Evolutionary conservation across 164 flowering plant genomes (phyloP), one percentile per base, ranked within the genome.

Genomic region (Piper longum): DNA sequence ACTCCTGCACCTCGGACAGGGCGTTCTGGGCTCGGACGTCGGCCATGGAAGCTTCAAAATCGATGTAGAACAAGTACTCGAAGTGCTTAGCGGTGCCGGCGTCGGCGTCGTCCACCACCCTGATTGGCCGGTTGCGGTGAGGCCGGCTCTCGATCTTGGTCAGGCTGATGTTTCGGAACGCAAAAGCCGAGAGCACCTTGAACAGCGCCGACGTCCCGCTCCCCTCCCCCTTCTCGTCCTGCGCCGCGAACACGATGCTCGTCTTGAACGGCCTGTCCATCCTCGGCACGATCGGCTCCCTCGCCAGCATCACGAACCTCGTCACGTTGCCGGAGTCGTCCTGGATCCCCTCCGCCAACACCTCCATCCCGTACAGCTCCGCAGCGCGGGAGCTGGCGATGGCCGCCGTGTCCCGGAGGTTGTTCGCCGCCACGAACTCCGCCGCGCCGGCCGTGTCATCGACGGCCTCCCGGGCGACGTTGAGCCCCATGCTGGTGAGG

Each of bases 1-100:
- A 66, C 45, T 85, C 96, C 83, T 85, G 91, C 56, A 89, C 73
- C 72, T 87, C 91, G 11, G 78, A 79, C n/a, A 89, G 69, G 54
- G 96, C 93, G 64, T 78, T 57, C 56, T 87, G 96, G 1, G 89
- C 91, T 41, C 91, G 79, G 4, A 77, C 74, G 3, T 89, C 93
- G 0, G 89, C 91, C 89, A 89, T 87, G 5, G 96, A 89, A 7
- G 96, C 93, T 76, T 89, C 89, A 62, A 89, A 85, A 60, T 89
- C 93, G 4, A 87, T 70, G 60, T 82, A 89, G 63, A 85, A 89
- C 59, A 89, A 79, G 74, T 83, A 87, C 77, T 87, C 89, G 58
- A 89, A 89, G 71, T 83, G 85, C 73, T 74, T 81, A 26, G 78
- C 81, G 13, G 77, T 79, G 17, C 84, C 84, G 4, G 59, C 75